Percentiles rank a stretch among this genome's conserved stretches.
Conservation (phyloP, 2,329 filamentous ascomycete species). For the Ophiocordyceps camponoti-saundersi region DNA sequence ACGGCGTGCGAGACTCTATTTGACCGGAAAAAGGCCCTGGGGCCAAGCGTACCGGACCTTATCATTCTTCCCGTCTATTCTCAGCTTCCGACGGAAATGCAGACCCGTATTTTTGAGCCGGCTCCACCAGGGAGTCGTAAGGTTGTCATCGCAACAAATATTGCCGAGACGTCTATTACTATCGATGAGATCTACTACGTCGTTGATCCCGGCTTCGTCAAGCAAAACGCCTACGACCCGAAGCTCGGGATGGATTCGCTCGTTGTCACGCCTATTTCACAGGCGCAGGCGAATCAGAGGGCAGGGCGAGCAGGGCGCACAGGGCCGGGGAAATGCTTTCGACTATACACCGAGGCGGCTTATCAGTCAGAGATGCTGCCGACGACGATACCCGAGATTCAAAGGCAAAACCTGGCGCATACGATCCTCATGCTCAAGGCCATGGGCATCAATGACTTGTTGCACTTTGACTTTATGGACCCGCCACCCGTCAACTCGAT, state of each 20-base stretch:
- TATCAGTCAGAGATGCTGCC: slow-evolving; percentile 96
- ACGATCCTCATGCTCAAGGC: slow-evolving; percentile 97
- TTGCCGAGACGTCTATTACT: slow-evolving; percentile 93
- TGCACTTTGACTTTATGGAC: slow-evolving; percentile 99
- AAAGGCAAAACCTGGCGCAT: slow-evolving; percentile 78
- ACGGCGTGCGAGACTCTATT: slow-evolving; percentile 82
- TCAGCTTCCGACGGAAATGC: slow-evolving; percentile 81
- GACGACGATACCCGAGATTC: slow-evolving; percentile 90
- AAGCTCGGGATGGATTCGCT: slow-evolving; percentile 97
- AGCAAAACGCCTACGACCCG: slow-evolving; percentile 92
- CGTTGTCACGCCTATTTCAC: slow-evolving; percentile 88
- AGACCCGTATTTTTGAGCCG: slow-evolving; percentile 87
- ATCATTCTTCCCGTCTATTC: slow-evolving; percentile 95
- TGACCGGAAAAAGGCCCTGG: slow-evolving; percentile 91
- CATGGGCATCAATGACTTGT: slow-evolving; percentile 95
- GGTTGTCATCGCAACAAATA: slow-evolving; percentile 95
- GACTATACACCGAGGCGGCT: slow-evolving; percentile 85
- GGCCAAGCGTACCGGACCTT: slow-evolving; percentile 77
- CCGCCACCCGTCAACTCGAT: slow-evolving; percentile 95
- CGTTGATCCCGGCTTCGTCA: slow-evolving; percentile 91
- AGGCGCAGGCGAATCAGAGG: slow-evolving; percentile 90
- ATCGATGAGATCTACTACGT: slow-evolving; percentile 98
- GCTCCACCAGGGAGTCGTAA: slow-evolving; percentile 75
- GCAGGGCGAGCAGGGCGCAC: slow-evolving; percentile 87
- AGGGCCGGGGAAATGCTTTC: slow-evolving; percentile 89